Conservation (phyloP, 1,284 basidiomycete genomes). For the Naganishia sp. region DNA sequence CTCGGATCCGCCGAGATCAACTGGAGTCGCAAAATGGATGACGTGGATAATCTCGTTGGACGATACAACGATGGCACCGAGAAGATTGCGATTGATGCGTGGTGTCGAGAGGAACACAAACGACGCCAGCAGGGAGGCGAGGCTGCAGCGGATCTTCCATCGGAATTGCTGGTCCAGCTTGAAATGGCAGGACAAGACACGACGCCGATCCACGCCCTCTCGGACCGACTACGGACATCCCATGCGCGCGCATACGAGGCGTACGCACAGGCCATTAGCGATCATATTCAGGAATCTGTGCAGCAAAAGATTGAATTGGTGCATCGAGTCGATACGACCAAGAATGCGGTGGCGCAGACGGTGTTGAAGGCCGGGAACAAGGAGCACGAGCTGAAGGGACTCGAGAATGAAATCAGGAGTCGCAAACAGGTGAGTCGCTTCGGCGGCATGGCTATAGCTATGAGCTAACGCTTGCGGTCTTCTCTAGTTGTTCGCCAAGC, state of each 20-base stretch:
- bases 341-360: conserved; percentile 26
- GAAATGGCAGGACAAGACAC: conserved; percentile 56
- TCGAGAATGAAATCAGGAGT: conserved; percentile 72
- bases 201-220: conserved; percentile 22
- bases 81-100: conserved; percentile 67
- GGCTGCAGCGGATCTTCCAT: conserved; percentile 69
- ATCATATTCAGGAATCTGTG: conserved; percentile 23
- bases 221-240: conserved; percentile 11
- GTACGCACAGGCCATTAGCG: conserved; percentile 23
- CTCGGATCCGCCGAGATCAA: conserved; percentile 71
- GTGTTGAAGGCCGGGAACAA: conserved; percentile 28
- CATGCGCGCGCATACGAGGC: conserved; percentile 20
- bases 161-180: conserved; percentile 68
- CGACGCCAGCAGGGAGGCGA: conserved; percentile 62
- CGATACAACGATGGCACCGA: conserved; percentile 70
- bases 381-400: conserved; percentile 26
- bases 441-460: neutral
- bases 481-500: conserved; percentile 42
- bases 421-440: conserved; percentile 65
- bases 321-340: conserved; percentile 23
- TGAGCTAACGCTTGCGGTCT: neutral
- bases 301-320: conserved; percentile 25
- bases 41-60: conserved; percentile 74
- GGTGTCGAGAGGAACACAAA: conserved; percentile 57
- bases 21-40: conserved; percentile 71